Evolutionary conservation across 129 eudicot genomes (phyloP).

Genomic region (Arctium minus): DNA sequence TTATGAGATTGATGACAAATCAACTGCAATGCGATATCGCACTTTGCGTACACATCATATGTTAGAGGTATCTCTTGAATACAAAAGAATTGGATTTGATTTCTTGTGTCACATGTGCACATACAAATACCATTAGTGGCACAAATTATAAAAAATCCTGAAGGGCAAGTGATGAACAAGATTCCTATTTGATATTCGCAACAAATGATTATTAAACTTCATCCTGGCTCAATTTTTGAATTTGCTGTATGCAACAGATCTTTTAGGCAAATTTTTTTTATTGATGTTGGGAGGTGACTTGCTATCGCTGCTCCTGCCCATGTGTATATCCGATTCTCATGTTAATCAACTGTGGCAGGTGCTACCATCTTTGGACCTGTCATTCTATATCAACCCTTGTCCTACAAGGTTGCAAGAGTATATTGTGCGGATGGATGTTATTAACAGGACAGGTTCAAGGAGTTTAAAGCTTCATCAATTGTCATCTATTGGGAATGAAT

Average conservation of each 20-base stretch:
- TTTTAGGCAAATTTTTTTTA: no score
- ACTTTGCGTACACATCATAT: conserved; percentile 72
- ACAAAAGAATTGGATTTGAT: neutral
- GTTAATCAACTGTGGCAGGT: conserved; percentile 41
- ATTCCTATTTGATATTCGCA: neutral
- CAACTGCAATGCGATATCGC: conserved; percentile 65
- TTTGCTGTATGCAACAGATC: no score
- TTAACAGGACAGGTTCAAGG: conserved; percentile 65
- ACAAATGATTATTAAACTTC: neutral
- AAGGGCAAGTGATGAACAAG: neutral
- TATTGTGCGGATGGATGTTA: conserved; percentile 77
- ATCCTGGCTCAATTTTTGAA: no score
- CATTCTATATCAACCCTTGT: conserved; percentile 65
- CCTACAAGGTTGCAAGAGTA: conserved; percentile 74
- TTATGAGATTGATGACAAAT: conserved; percentile 75
- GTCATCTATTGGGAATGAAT: conserved; percentile 70
- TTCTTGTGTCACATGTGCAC: neutral
- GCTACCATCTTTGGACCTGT: conserved; percentile 79
- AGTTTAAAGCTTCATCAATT: conserved; percentile 74
- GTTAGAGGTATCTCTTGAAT: conserved; percentile 55
- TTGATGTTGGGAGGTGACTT: no score
- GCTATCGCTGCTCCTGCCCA: no score
- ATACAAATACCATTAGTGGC: neutral
- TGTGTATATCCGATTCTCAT: neutral
- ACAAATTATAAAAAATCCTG: no score